Conservation (phyloP, 2,329 filamentous ascomycete genomes). For the Talaromyces albobiverticillius region DNA sequence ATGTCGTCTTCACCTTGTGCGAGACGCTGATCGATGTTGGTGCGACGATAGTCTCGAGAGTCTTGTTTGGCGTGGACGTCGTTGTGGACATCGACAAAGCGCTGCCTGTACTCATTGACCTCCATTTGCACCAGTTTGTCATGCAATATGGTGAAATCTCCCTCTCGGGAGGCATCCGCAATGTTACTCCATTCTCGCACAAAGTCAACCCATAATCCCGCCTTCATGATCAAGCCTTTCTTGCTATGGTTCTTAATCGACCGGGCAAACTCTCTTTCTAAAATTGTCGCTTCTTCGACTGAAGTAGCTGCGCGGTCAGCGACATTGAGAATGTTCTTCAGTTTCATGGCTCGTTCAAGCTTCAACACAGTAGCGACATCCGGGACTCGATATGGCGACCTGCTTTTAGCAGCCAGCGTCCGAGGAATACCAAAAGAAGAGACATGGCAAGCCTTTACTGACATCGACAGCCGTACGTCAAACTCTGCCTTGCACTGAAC, state of each 20-base stretch:
- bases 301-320: background rate
- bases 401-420: background rate
- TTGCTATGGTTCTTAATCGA: background rate
- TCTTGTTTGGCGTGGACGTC: background rate
- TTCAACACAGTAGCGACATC: background rate
- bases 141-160: slow-evolving; percentile 7
- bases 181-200: slow-evolving; percentile 6
- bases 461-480: background rate
- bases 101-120: background rate
- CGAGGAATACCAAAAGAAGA: slow-evolving; percentile 6
- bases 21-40: no score
- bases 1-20: no score
- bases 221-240: slow-evolving; percentile 8
- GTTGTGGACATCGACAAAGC: no score
- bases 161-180: background rate
- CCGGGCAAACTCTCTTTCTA: slow-evolving; percentile 2
- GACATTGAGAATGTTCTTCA: slow-evolving; percentile 1
- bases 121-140: slow-evolving; percentile 2
- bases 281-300: background rate
- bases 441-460: background rate
- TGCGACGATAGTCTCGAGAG: no score
- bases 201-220: background rate
- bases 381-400: background rate
- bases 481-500: slow-evolving; percentile 5
- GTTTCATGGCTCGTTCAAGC: slow-evolving; percentile 5